Percentiles rank a stretch among this genome's conserved stretches.
phyloP scores from a whole-genome alignment of 2,329 filamentous ascomycete genomes.

The Arthrobotrys sinensis region DNA sequence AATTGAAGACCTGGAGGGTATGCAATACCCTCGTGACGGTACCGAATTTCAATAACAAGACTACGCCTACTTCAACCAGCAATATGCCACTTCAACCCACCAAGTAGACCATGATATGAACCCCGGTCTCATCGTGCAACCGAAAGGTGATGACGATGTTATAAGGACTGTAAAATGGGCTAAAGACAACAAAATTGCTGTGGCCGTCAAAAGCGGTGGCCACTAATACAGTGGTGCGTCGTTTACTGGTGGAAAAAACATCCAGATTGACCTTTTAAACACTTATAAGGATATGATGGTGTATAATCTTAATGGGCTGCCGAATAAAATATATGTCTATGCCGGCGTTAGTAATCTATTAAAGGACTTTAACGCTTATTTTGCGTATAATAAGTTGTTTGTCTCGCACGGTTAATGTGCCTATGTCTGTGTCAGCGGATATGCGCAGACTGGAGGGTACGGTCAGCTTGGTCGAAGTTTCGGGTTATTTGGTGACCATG shows the following conservation, averaged over 20 bases:
- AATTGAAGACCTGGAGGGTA: conserved; percentile 32
- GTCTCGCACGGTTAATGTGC: conserved; percentile 62
- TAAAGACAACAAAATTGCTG: conserved; percentile 67
- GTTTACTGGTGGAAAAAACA: conserved; percentile 20
- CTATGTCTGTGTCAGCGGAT: conserved; percentile 67
- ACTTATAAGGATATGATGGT: conserved; percentile 26
- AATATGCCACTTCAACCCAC: conserved; percentile 70
- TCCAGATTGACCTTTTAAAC: conserved; percentile 26
- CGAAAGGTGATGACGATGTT: conserved; percentile 69
- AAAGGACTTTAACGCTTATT: conserved; percentile 28
- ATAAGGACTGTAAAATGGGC: conserved; percentile 68
- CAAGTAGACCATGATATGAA: conserved; percentile 69
- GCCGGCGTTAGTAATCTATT: conserved; percentile 21
- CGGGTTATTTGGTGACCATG: conserved; percentile 66
- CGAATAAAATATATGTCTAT: conserved; percentile 53
- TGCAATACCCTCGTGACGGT: conserved; percentile 26
- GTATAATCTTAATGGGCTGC: conserved; percentile 68
- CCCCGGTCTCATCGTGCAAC: conserved; percentile 69
- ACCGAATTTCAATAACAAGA: conserved; percentile 3
- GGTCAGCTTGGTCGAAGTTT: conserved; percentile 71
- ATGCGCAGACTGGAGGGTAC: conserved; percentile 71
- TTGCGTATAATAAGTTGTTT: conserved; percentile 18
- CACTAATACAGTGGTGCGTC: conserved; percentile 43
- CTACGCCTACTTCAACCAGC: conserved; percentile 66
- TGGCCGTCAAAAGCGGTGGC: conserved; percentile 67